Percentiles rank a stretch among this genome's conserved stretches.
phyloP scores from a whole-genome alignment of 257 asterid species.

The Mentha longifolia region DNA sequence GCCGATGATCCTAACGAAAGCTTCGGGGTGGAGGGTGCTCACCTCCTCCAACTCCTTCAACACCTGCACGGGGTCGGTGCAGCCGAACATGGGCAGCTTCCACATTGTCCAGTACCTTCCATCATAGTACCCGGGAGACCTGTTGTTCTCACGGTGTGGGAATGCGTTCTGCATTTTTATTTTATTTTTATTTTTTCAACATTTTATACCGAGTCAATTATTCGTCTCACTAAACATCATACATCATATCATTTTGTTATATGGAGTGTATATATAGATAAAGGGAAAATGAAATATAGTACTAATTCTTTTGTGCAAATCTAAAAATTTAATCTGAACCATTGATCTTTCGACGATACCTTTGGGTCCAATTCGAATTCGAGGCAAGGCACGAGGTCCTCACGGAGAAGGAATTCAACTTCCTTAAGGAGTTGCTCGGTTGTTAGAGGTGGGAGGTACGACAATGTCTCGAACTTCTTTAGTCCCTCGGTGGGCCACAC shows the following conservation, averaged over 20 bases:
- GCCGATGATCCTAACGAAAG: slow-evolving; percentile 46
- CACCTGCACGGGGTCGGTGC: slow-evolving; percentile 46
- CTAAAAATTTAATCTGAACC: too few relatives aligned
- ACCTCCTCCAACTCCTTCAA: slow-evolving; percentile 41
- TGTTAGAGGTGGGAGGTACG: slow-evolving; percentile 54
- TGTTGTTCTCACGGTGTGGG: slow-evolving; percentile 38
- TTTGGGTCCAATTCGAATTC: slow-evolving; percentile 45
- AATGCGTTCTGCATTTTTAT: slow-evolving; percentile 19
- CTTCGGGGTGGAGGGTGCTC: slow-evolving; percentile 30
- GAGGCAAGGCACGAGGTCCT: slow-evolving; percentile 53
- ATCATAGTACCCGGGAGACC: slow-evolving; percentile 56
- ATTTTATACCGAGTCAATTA: too few relatives aligned
- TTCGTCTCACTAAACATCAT: too few relatives aligned
- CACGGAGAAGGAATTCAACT: slow-evolving; percentile 50
- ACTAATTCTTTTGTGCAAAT: too few relatives aligned
- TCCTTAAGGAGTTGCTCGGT: slow-evolving; percentile 49
- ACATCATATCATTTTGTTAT: too few relatives aligned
- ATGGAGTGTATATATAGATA: too few relatives aligned
- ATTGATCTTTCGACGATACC: too few relatives aligned
- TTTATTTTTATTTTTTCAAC: too few relatives aligned
- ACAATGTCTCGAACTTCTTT: slow-evolving; percentile 65
- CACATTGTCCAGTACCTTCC: slow-evolving; percentile 65
- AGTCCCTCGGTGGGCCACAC: slow-evolving; percentile 48
- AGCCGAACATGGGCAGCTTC: slow-evolving; percentile 55
- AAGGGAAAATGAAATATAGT: too few relatives aligned